These are phyloP conservation scores for Cunninghamia lanceolata DNA, from an alignment of 75 land plant genomes.

Conservation along the genomic window DNA sequence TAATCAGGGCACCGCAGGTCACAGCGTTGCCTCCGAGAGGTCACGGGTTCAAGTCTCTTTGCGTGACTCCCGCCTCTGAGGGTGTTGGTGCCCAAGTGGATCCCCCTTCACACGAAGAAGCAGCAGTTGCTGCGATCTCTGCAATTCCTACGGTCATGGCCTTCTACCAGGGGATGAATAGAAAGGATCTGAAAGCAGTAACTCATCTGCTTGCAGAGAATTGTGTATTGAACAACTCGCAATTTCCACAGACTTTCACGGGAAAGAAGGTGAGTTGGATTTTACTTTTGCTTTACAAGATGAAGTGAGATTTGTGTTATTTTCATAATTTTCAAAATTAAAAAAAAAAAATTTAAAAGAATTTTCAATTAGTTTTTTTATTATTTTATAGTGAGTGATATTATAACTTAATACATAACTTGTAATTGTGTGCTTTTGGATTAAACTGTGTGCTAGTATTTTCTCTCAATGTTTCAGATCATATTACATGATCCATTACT, in stretches of 20 bases:
- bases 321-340: too few relatives aligned
- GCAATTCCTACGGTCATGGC: not conserved
- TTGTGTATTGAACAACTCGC: not conserved
- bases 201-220: not conserved
- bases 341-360: too few relatives aligned
- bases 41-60: slow-evolving; percentile 3
- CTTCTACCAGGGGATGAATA: not conserved
- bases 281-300: not conserved
- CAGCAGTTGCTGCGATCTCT: not conserved
- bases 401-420: too few relatives aligned
- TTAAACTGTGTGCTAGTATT: too few relatives aligned
- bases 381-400: too few relatives aligned
- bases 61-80: not conserved
- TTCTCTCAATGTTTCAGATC: too few relatives aligned
- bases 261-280: not conserved
- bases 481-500: too few relatives aligned
- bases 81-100: not conserved
- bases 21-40: not conserved
- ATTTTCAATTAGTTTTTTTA: too few relatives aligned
- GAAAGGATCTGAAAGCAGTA: not conserved
- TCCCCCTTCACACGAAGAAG: not conserved
- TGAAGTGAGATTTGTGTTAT: too few relatives aligned
- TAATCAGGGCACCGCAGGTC: not conserved
- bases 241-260: not conserved
- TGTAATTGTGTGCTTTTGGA: too few relatives aligned